These are phyloP conservation scores for Tetraselmis chui DNA, from an alignment of 139 green algal species.

Conservation along the genomic window DNA sequence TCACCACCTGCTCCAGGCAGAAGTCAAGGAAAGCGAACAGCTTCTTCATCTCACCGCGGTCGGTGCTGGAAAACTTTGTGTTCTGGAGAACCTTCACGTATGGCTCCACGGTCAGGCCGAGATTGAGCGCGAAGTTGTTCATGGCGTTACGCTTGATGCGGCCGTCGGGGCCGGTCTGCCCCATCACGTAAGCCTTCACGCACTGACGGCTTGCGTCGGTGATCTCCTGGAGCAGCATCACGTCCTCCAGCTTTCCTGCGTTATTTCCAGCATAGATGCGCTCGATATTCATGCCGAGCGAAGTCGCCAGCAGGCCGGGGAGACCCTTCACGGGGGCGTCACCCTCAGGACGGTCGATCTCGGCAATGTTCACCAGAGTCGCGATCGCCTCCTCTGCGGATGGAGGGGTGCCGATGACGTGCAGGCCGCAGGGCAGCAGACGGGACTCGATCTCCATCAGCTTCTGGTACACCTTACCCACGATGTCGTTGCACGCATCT, in stretches of 20 bases:
- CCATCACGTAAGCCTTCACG: slow-evolving; percentile 84
- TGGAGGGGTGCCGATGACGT: slow-evolving; percentile 87
- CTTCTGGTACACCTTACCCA: slow-evolving; percentile 82
- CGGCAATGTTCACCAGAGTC: slow-evolving; percentile 97
- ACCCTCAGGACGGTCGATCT: slow-evolving; percentile 82
- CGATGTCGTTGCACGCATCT: slow-evolving; percentile 74
- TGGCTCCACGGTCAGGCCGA: slow-evolving; percentile 72
- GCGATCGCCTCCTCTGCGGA: slow-evolving; percentile 91
- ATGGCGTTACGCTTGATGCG: slow-evolving; percentile 54
- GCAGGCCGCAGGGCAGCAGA: slow-evolving; percentile 95
- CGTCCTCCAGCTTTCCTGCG: slow-evolving; percentile 80
- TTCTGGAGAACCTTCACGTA: slow-evolving; percentile 56
- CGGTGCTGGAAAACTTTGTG: slow-evolving; percentile 67
- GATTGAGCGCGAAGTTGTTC: slow-evolving; percentile 37
- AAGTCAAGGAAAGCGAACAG: slow-evolving; percentile 94
- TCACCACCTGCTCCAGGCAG: slow-evolving; percentile 93
- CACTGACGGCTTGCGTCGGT: slow-evolving; percentile 64
- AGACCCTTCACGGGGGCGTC: slow-evolving; percentile 78
- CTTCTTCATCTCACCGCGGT: slow-evolving; percentile 70
- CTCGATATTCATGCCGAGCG: slow-evolving; percentile 88
- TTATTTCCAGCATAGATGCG: slow-evolving; percentile 83
- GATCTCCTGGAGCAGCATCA: slow-evolving; percentile 84
- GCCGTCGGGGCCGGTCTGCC: slow-evolving; percentile 64
- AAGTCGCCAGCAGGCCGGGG: slow-evolving; percentile 78
- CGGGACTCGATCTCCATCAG: slow-evolving; percentile 99